Conservation (phyloP, 495 filamentous ascomycete species). For the Aspergillus baeticus region DNA sequence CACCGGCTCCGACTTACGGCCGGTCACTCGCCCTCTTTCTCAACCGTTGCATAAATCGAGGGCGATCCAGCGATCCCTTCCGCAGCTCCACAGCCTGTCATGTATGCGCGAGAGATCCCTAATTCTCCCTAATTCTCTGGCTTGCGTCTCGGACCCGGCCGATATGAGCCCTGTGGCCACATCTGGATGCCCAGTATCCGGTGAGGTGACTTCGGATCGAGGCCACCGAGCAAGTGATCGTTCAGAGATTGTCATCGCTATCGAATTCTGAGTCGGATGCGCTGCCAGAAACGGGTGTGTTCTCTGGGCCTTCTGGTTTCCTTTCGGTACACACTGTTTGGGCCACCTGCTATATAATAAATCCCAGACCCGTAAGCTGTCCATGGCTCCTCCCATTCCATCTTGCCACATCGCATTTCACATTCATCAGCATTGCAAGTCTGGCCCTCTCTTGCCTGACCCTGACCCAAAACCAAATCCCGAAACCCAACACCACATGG, state of each 20-base stretch:
- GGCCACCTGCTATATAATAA: neutral
- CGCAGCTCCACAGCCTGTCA: conserved; percentile 9
- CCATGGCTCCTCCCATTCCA: neutral
- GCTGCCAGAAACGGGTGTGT: neutral
- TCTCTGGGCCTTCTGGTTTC: neutral
- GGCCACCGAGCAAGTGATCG: conserved; percentile 3
- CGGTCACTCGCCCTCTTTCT: neutral
- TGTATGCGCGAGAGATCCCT: neutral
- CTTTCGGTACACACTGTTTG: neutral
- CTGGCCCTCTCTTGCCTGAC: no score
- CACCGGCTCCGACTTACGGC: conserved; percentile 10
- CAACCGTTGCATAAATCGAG: conserved; percentile 8
- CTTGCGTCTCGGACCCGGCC: conserved; percentile 2
- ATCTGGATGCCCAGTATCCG: conserved; percentile 10
- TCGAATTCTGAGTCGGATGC: neutral
- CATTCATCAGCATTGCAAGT: neutral
- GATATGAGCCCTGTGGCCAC: neutral
- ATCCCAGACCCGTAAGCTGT: neutral
- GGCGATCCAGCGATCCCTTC: neutral
- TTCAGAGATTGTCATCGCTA: conserved; percentile 8
- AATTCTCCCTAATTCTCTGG: neutral
- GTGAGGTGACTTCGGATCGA: conserved; percentile 13
- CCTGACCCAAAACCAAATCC: neutral
- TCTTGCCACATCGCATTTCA: neutral
- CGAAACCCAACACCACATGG: neutral